A percentile compares a stretch with the other conserved stretches of the same genome.
Evolutionary conservation across 148 eudicot species (phyloP).

Genomic region (Simmondsia chinensis): DNA sequence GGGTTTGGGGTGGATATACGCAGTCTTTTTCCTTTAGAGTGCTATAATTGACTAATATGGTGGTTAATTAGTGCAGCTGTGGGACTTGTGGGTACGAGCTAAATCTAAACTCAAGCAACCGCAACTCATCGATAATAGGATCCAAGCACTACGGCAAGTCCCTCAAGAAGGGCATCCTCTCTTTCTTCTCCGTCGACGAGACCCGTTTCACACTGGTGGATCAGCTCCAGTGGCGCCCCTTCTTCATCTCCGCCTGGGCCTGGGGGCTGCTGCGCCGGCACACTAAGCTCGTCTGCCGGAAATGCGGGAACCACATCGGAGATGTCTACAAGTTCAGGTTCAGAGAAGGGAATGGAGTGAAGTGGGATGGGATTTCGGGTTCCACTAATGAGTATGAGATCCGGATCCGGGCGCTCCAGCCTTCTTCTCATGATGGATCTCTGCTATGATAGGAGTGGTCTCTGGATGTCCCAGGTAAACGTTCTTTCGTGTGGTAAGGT

Average conservation of each 20-base stretch:
- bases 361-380: constrained; percentile 22
- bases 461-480: no score
- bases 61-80: constrained; percentile 38
- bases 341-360: constrained; percentile 17
- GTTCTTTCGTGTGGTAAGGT: no score
- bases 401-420: constrained; percentile 32
- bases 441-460: no score
- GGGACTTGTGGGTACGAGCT: constrained; percentile 75
- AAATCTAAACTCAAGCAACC: constrained; percentile 57
- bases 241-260: constrained; percentile 39
- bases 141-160: constrained; percentile 63
- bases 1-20: not conserved
- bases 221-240: constrained; percentile 53
- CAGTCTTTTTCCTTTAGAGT: not conserved
- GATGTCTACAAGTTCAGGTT: constrained; percentile 22
- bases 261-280: constrained; percentile 60
- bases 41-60: not conserved
- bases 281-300: constrained; percentile 59
- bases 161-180: constrained; percentile 59
- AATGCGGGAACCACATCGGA: constrained; percentile 65
- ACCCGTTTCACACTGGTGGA: constrained; percentile 50
- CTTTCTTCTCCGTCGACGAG: constrained; percentile 64
- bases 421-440: constrained; percentile 20
- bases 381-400: constrained; percentile 17
- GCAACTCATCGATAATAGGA: constrained; percentile 54